Evolutionary conservation across 768 basidiomycete species (phyloP), one percentile per base, ranked within the genome.

Genomic region (Clathrus columnatus): DNA sequence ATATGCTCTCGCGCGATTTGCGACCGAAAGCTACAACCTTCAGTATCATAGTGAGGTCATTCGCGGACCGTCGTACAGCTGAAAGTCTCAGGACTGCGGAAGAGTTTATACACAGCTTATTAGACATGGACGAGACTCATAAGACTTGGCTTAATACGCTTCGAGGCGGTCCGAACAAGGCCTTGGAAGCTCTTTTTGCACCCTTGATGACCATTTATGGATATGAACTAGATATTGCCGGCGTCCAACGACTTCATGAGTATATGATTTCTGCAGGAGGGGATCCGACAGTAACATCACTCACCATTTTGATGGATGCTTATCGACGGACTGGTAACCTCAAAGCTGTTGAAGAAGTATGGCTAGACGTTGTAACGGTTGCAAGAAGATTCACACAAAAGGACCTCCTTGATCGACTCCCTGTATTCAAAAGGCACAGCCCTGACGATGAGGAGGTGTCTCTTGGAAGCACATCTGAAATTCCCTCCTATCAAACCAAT

Each of bases 1-100:
- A 85, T 48, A 95, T 98, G 84, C 64, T 70, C 17, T 62, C 68
- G 1, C 77, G 81, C 1, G 82, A 82, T 1, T 76, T 96, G 20
- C 63, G 78, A 45, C 90, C 87, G 4, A 81, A 74, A 7, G 77
- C 87, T 1, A 68, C 84, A 56, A 88, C 87, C 0, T 90, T 83
- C 65, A 75, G 72, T 23, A 72, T 80, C 42, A 81, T 97, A 57
- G 67, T 96, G 51, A 70, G 71, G 47, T 74, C 84, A 17, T 87
- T 85, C 61, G 74, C 74, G 1, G 72, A 74, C 21, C 77, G 77
- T 57, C 68, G 67, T 44, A 75, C 69, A 0, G 70, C 70, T 54
- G 75, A 76, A 43, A 78, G 79, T 60, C 57, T 91, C 58, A 56
- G 71, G 44, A 69, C 82, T 18, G 90, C 89, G 1, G 80, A 85